These are phyloP conservation scores for Neolentinus lepideus DNA, from an alignment of 1,284 basidiomycete species.

Conservation along the genomic window DNA sequence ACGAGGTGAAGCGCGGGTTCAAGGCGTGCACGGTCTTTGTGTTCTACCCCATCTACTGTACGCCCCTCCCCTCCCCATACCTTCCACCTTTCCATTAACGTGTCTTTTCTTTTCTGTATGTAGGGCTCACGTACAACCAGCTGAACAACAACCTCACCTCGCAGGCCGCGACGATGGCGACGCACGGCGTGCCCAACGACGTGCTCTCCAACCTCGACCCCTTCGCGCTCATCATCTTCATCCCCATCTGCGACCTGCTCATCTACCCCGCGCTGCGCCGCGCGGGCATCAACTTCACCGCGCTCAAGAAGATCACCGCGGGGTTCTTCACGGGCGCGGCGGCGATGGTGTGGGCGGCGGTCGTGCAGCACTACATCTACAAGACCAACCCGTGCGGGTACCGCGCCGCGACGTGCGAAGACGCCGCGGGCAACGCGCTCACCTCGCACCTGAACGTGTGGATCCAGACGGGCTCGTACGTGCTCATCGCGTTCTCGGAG, in stretches of 20 bases:
- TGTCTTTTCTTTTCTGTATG: conserved; percentile 6
- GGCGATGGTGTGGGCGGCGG: conserved; percentile 62
- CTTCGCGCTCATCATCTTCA: conserved; percentile 66
- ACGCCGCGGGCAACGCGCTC: conserved; percentile 30
- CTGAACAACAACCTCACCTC: conserved; percentile 76
- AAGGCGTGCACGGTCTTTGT: conserved; percentile 82
- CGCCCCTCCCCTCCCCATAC: too few species aligned
- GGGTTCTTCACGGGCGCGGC: conserved; percentile 64
- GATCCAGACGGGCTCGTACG: conserved; percentile 66
- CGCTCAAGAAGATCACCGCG: conserved; percentile 66
- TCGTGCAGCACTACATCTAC: conserved; percentile 76
- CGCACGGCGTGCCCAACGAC: conserved; percentile 76
- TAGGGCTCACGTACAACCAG: conserved; percentile 74
- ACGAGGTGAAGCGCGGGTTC: conserved; percentile 76
- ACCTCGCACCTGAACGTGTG: conserved; percentile 66
- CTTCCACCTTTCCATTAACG: background rate
- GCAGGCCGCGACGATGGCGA: conserved; percentile 67
- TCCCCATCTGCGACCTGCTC: conserved; percentile 60
- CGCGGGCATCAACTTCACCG: conserved; percentile 58
- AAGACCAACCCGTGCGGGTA: conserved; percentile 65
- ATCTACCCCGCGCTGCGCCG: conserved; percentile 74
- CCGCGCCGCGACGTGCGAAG: conserved; percentile 44
- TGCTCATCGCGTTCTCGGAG: conserved; percentile 66
- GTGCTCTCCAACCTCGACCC: conserved; percentile 78
- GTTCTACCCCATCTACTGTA: conserved; percentile 72